Conservation (phyloP, 2,329 filamentous ascomycete genomes). For the Dothiorella sarmentorum region DNA sequence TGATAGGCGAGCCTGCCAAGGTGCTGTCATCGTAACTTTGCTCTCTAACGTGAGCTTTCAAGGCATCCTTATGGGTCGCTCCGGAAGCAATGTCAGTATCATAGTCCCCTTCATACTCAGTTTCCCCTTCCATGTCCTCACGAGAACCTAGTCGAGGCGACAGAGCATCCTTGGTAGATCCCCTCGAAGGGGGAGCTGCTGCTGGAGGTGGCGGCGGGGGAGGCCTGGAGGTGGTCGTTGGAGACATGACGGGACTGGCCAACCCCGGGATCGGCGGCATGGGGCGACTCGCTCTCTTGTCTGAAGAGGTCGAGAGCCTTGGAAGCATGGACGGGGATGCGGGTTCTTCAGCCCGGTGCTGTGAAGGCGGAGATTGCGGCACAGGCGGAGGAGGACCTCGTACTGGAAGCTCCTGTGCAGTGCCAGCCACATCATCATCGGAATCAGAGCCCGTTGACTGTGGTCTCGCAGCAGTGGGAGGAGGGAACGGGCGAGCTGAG, state of each 20-base stretch:
- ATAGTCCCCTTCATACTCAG: constrained; percentile 96
- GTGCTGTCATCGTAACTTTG: constrained; percentile 68
- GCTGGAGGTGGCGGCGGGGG: constrained; percentile 48
- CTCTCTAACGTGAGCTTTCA: constrained; percentile 77
- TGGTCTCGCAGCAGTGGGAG: constrained; percentile 45
- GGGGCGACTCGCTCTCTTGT: constrained; percentile 34
- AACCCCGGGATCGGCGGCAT: constrained; percentile 57
- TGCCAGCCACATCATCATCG: constrained; percentile 69
- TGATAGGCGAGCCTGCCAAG: constrained; percentile 46
- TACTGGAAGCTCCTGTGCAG: constrained; percentile 28
- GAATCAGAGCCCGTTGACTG: constrained; percentile 78
- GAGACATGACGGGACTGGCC: constrained; percentile 33
- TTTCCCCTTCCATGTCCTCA: constrained; percentile 74
- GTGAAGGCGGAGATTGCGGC: constrained; percentile 32
- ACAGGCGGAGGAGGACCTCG: constrained; percentile 35
- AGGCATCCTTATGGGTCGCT: constrained; percentile 86
- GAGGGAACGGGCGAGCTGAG: constrained; percentile 61
- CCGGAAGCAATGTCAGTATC: constrained; percentile 96
- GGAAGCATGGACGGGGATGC: constrained; percentile 18
- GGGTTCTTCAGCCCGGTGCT: constrained; percentile 11
- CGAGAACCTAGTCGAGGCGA: constrained; percentile 32
- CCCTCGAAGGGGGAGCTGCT: constrained; percentile 37
- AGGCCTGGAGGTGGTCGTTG: constrained; percentile 35
- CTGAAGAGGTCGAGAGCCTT: constrained; percentile 27
- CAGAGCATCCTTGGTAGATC: constrained; percentile 30